Evolutionary conservation across 1,284 basidiomycete species (phyloP).

Genomic region (Ganoderma multipileum): DNA sequence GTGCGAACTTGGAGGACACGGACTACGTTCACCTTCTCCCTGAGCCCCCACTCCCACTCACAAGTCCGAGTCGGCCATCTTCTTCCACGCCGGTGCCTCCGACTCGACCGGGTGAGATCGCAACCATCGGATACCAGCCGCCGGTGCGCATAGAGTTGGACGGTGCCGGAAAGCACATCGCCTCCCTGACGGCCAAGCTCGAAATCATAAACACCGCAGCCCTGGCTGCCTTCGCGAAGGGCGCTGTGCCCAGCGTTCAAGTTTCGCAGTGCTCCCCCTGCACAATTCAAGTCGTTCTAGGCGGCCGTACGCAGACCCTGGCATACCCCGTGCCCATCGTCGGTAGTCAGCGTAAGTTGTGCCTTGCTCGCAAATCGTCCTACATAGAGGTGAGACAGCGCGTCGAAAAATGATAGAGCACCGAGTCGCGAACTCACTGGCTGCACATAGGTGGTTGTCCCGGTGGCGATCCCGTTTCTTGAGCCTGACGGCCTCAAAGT

Average conservation of each 20-base stretch:
- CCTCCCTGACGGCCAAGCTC: constrained; percentile 34
- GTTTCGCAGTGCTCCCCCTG: constrained; percentile 43
- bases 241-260: constrained; percentile 24
- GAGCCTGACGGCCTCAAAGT: constrained; percentile 35
- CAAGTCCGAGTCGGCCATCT: neutral
- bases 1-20: neutral
- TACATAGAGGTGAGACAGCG: constrained; percentile 55
- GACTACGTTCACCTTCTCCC: neutral
- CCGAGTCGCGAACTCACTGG: neutral
- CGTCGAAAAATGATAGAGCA: neutral
- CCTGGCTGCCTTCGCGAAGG: constrained; percentile 30
- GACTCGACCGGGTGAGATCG: neutral
- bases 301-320: constrained; percentile 35
- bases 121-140: constrained; percentile 34
- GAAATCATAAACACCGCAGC: constrained; percentile 35
- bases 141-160: constrained; percentile 33
- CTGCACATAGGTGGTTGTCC: constrained; percentile 37
- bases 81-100: neutral
- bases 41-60: neutral
- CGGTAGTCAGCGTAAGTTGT: constrained; percentile 42
- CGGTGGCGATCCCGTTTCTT: constrained; percentile 34
- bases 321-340: constrained; percentile 45
- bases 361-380: constrained; percentile 57
- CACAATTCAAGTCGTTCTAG: constrained; percentile 41
- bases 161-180: neutral